Evolutionary conservation across 129 eudicot genomes (phyloP), one percentile per base, ranked within the genome.

Genomic region (Mikania micrantha): DNA sequence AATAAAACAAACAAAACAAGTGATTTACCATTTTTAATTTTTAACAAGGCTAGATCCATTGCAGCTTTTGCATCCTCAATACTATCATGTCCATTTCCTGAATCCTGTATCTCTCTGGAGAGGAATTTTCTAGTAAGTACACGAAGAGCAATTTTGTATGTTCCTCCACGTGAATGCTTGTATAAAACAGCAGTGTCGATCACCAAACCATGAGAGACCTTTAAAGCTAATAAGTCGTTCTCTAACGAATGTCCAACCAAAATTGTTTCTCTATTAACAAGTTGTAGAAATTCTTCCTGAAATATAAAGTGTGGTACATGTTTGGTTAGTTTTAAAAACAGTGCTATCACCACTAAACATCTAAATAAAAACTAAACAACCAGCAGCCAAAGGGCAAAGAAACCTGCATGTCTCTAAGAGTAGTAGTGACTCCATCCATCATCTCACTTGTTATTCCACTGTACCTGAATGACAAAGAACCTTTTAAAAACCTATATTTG

Each of bases 161-260:
- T 81, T 17, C 82, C 86, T 2, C 99, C 99, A n/a, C 88, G 86
- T 67, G 99, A 87, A 69, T 89, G 94, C 82, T 77, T 85, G 85
- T 94, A 94, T 53, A 90, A 76, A 8, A 94, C 70, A 22, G 97
- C 90, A 20, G 97, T 94, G 79, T 94, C 99, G 40, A 89, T 85
- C 82, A 94, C 95, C 78, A 85, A 77, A 70, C 71, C 78, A 72
- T 94, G 99, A 45, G 77, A 75, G 21, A 94, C 85, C 78, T 94
- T 85, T 60, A 94, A 75, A 48, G 97, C 95, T 70, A 85, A 67
- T 77, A 94, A 78, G 80, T 94, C 99, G 48, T 94, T 94, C 81
- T 94, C 99, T 76, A 94, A 79, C 29, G 99, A 94, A 69, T 94
- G 97, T 39, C 99, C 99, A 81, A 94, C 92, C 65, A 94, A 83